phyloP scores from a whole-genome alignment of 495 filamentous ascomycete genomes.

The Penicillium cosmopolitanum region DNA sequence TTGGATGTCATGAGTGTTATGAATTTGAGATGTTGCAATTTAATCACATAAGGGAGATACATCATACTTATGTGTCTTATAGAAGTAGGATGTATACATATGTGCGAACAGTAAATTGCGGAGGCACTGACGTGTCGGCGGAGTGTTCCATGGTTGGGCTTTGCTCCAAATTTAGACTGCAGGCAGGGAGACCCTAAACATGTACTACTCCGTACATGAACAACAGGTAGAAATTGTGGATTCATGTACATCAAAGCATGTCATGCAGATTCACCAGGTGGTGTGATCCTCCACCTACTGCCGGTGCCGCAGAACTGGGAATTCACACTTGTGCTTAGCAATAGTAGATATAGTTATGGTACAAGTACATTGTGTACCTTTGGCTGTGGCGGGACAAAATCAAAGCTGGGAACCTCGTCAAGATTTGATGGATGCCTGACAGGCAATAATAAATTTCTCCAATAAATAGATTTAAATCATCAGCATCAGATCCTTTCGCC shows the following conservation, averaged over 20 bases:
- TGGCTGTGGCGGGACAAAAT: too few relatives aligned
- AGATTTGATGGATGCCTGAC: not conserved
- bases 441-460: constrained; percentile 7
- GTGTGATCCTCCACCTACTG: not conserved
- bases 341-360: too few relatives aligned
- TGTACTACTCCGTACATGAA: not conserved
- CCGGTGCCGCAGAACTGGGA: too few relatives aligned
- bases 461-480: not conserved
- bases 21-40: not conserved
- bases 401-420: too few relatives aligned
- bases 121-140: constrained; percentile 18
- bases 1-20: not conserved
- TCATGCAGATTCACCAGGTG: constrained; percentile 5
- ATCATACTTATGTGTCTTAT: too few relatives aligned
- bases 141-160: constrained; percentile 16
- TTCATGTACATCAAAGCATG: constrained; percentile 6
- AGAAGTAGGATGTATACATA: too few relatives aligned
- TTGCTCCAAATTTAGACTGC: constrained; percentile 17
- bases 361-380: too few relatives aligned
- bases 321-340: too few relatives aligned
- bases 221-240: constrained; percentile 1
- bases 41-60: not conserved
- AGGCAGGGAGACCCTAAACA: not conserved
- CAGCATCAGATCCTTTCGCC: not conserved
- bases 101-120: not conserved